Base-by-base conservation (phyloP, 768 basidiomycete genomes). In the Trametes villosa region DNA sequence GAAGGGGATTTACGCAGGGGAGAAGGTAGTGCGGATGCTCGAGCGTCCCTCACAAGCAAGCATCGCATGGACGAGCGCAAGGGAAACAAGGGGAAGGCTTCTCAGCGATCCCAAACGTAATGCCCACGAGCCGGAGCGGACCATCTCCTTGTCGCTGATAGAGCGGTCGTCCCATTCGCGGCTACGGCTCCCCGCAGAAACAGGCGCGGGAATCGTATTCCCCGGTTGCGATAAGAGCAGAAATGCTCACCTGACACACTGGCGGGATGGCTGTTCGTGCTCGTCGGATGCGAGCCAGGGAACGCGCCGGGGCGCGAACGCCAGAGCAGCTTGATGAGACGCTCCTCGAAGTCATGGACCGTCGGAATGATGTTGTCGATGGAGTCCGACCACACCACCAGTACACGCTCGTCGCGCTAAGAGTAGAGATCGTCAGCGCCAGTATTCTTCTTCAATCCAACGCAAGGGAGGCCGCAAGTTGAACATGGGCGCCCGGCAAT, bases 381-480 rank as follows among this genome's bases (percentile, higher is more conserved):
- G 0, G 84, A 82, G 70, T 93, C 89, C 20, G 88, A 86, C 92
- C 92, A 95, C 63, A 94, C 86, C 62, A 94, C 83, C 55, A 95
- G 81, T 18, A 91, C 89, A 38, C 89, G 84, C 71, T 94, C 93
- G 71, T 93, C 89, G 46, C 92, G 84, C 88, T 89, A 64, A 6
- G 52, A 45, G 26, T 31, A 50, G 33, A 47, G 20, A 44, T 11
- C 20, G 47, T 40, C 45, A 30, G 18, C 22, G 11, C 34, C 15
- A 4, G 11, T 48, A 29, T n/a, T n/a, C n/a, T n/a, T n/a, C n/a
- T n/a, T n/a, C n/a, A n/a, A n/a, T n/a, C n/a, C n/a, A n/a, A n/a
- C n/a, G n/a, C n/a, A n/a, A n/a, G n/a, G n/a, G n/a, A n/a, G n/a
- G n/a, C n/a, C n/a, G n/a, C n/a, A n/a, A n/a, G n/a, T n/a, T n/a